Evolutionary conservation across 2,329 filamentous ascomycete species (phyloP).

Genomic region (Myriangium duriaei): DNA sequence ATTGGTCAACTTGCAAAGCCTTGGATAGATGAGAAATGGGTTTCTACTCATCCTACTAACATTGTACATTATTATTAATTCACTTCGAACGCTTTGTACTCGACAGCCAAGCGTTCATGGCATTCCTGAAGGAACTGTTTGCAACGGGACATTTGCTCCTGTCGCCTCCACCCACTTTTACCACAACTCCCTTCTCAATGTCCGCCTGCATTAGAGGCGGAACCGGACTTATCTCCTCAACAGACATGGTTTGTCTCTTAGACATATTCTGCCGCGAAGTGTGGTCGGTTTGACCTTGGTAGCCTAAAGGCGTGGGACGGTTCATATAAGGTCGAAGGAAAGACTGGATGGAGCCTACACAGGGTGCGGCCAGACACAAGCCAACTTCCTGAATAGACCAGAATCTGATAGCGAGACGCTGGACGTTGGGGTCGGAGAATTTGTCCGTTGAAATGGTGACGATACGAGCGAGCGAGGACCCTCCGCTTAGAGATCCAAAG

Average conservation of each 20-base stretch:
- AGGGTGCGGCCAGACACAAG: slow-evolving; percentile 90
- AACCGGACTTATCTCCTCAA: background rate
- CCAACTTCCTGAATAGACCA: slow-evolving; percentile 44
- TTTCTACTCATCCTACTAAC: too few species aligned
- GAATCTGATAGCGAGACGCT: slow-evolving; percentile 8
- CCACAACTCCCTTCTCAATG: slow-evolving; percentile 11
- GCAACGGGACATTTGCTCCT: too few species aligned
- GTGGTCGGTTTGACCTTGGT: background rate
- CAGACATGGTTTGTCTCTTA: background rate
- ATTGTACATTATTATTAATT: too few species aligned
- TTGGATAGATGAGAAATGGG: background rate
- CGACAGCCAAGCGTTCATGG: too few species aligned
- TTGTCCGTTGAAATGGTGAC: slow-evolving; percentile 3
- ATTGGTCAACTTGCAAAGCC: slow-evolving; percentile 13
- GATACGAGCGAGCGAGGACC: slow-evolving; percentile 7
- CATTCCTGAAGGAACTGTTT: too few species aligned
- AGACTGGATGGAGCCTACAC: slow-evolving; percentile 56
- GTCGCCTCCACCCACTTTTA: slow-evolving; percentile 17
- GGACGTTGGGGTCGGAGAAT: slow-evolving; percentile 4
- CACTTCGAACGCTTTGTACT: too few species aligned
- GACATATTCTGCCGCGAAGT: background rate
- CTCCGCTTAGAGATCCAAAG: slow-evolving; percentile 3
- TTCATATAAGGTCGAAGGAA: slow-evolving; percentile 8
- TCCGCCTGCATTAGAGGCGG: background rate
- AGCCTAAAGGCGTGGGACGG: slow-evolving; percentile 6